Evolutionary conservation across 2,329 filamentous ascomycete species (phyloP).

Genomic region (Xylariomycetidae sp.): DNA sequence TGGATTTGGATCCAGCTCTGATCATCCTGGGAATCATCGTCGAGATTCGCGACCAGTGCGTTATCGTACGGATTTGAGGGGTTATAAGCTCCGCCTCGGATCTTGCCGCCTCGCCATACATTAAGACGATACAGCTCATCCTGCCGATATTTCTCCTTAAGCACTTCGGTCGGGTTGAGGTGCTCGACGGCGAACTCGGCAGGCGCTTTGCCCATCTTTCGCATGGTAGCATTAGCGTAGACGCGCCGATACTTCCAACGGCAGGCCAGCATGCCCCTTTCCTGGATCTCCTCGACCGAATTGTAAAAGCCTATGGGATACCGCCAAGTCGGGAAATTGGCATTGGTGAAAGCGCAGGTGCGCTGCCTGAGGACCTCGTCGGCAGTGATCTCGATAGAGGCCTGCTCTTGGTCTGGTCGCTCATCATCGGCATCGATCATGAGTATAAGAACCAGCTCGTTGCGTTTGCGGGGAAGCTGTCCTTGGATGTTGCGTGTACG

Average conservation of each 20-base stretch:
- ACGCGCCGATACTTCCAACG: slow-evolving; percentile 29
- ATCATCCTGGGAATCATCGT: slow-evolving; percentile 13
- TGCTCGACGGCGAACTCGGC: slow-evolving; percentile 21
- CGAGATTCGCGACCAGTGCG: slow-evolving; percentile 9
- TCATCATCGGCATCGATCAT: slow-evolving; percentile 20
- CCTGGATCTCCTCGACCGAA: slow-evolving; percentile 20
- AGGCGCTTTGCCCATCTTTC: slow-evolving; percentile 17
- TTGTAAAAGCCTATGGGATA: slow-evolving; percentile 10
- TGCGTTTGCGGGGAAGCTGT: slow-evolving; percentile 21
- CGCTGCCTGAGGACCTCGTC: slow-evolving; percentile 16
- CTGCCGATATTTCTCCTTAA: slow-evolving; percentile 22
- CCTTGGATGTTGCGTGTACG: slow-evolving; percentile 23
- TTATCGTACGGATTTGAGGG: slow-evolving; percentile 6
- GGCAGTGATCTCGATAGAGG: slow-evolving; percentile 22
- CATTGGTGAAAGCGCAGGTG: slow-evolving; percentile 28
- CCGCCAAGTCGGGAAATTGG: slow-evolving; percentile 22
- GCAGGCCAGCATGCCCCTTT: slow-evolving; percentile 28
- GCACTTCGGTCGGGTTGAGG: slow-evolving; percentile 20
- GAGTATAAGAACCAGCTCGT: slow-evolving; percentile 25
- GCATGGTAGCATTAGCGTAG: slow-evolving; percentile 20
- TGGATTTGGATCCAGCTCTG: slow-evolving; percentile 13
- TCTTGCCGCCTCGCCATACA: slow-evolving; percentile 21
- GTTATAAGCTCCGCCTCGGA: slow-evolving; percentile 19
- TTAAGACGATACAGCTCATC: slow-evolving; percentile 18
- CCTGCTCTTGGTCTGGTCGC: slow-evolving; percentile 18